These are phyloP conservation scores for Nicotiana paniculata DNA, from an alignment of 257 asterid genomes.

Conservation along the genomic window DNA sequence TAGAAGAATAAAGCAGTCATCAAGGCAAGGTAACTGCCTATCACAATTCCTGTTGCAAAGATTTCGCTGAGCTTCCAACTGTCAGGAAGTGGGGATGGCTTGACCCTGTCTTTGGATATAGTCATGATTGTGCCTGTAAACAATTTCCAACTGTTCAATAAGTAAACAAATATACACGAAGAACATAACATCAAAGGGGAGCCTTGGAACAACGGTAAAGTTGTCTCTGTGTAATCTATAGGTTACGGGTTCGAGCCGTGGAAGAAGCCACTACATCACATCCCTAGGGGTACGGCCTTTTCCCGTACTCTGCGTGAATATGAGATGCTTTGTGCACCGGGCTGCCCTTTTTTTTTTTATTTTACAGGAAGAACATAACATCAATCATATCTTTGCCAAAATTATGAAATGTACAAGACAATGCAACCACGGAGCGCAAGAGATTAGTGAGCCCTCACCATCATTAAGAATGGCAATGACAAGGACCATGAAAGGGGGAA, in stretches of 20 bases:
- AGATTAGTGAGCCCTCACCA: conserved; percentile 22
- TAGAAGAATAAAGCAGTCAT: conserved; percentile 55
- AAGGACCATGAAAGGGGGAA: conserved; percentile 71
- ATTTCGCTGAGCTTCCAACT: conserved; percentile 58
- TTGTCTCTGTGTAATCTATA: too few relatives aligned
- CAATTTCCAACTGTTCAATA: neutral
- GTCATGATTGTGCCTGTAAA: conserved; percentile 61
- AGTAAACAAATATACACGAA: neutral
- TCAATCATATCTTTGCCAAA: too few relatives aligned
- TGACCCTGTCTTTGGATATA: conserved; percentile 57
- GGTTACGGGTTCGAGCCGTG: too few relatives aligned
- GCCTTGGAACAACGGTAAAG: too few relatives aligned
- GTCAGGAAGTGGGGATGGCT: conserved; percentile 61
- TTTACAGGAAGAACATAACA: too few relatives aligned
- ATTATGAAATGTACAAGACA: neutral
- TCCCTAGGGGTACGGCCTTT: too few relatives aligned
- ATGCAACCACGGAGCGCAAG: neutral
- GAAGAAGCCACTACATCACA: too few relatives aligned
- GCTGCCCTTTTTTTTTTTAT: too few relatives aligned
- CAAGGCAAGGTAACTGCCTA: conserved; percentile 55
- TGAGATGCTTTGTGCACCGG: too few relatives aligned
- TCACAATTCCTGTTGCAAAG: conserved; percentile 50
- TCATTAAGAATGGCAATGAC: conserved; percentile 68
- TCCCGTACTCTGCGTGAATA: too few relatives aligned
- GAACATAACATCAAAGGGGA: neutral